These are phyloP conservation scores for Agrocybe pediades DNA, from an alignment of 768 basidiomycete genomes.

Conservation along the genomic window DNA sequence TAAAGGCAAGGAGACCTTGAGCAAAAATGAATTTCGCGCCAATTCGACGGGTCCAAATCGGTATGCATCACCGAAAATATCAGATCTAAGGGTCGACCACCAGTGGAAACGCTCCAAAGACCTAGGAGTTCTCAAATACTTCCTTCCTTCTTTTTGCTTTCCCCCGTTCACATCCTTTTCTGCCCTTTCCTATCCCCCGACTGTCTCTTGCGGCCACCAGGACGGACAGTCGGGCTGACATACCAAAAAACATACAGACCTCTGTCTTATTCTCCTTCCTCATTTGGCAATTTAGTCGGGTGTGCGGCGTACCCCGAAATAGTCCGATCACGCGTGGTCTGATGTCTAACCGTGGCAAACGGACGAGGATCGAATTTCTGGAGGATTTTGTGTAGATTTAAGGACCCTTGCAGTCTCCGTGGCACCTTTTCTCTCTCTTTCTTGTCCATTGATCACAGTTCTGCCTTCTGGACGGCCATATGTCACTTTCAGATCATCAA, in stretches of 20 bases:
- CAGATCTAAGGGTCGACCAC: slow-evolving; percentile 70
- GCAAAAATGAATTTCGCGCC: slow-evolving; percentile 45
- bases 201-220: no score
- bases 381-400: slow-evolving; percentile 21
- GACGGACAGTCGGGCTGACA: no score
- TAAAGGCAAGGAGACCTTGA: slow-evolving; percentile 42
- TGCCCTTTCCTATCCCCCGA: slow-evolving; percentile 22
- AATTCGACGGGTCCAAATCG: slow-evolving; percentile 44
- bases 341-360: slow-evolving; percentile 11
- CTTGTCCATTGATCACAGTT: slow-evolving; percentile 23
- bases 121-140: slow-evolving; percentile 41
- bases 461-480: slow-evolving; percentile 32
- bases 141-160: slow-evolving; percentile 44
- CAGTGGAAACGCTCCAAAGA: slow-evolving; percentile 49
- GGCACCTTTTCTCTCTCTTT: slow-evolving; percentile 24
- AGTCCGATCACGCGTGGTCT: slow-evolving; percentile 35
- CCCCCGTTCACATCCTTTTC: slow-evolving; percentile 37
- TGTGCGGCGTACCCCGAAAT: slow-evolving; percentile 26
- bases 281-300: slow-evolving; percentile 21
- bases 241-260: no score
- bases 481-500: slow-evolving; percentile 35
- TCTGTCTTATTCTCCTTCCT: background rate
- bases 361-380: slow-evolving; percentile 9
- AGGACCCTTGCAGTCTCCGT: slow-evolving; percentile 23
- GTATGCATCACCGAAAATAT: slow-evolving; percentile 60